A percentile compares a stretch with the other conserved stretches of the same genome.
Evolutionary conservation across 345 rosid genomes (phyloP).

Genomic region (Camelina sativa): DNA sequence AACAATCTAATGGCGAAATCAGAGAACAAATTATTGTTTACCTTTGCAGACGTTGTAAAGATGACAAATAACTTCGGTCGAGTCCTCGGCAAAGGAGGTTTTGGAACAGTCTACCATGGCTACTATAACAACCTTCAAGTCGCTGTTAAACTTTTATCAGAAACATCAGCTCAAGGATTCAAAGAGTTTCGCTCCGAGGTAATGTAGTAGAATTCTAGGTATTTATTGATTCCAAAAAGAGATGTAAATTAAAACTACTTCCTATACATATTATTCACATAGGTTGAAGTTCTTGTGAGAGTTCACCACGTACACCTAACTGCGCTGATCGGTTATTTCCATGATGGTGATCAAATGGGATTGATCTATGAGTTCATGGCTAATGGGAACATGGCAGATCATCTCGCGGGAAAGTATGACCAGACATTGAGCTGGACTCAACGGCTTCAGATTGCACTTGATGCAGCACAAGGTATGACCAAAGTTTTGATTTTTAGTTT

Average conservation of each 20-base stretch:
- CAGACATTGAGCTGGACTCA: constrained; percentile 31
- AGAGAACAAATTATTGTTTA: constrained; percentile 37
- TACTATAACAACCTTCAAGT: constrained; percentile 43
- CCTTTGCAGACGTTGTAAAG: constrained; percentile 42
- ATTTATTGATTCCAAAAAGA: background rate
- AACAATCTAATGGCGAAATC: background rate
- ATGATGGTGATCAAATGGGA: constrained; percentile 32
- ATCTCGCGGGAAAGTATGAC: constrained; percentile 33
- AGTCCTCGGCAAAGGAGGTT: constrained; percentile 62
- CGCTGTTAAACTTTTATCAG: constrained; percentile 62
- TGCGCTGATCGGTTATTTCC: constrained; percentile 50
- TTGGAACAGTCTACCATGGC: constrained; percentile 67
- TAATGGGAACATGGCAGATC: constrained; percentile 41
- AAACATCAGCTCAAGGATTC: constrained; percentile 52
- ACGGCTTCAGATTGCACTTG: constrained; percentile 39
- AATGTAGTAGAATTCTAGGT: background rate
- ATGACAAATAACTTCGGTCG: constrained; percentile 55
- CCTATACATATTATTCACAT: background rate
- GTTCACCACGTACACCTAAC: constrained; percentile 41
- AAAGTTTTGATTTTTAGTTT: background rate
- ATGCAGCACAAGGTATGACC: constrained; percentile 45
- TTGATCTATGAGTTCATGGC: constrained; percentile 46
- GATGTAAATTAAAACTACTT: background rate
- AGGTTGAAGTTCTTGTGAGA: constrained; percentile 53
- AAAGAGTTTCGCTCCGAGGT: constrained; percentile 65